Evolutionary conservation across 176 grass and related monocot genomes (phyloP).

Genomic region (Carex kokanica): DNA sequence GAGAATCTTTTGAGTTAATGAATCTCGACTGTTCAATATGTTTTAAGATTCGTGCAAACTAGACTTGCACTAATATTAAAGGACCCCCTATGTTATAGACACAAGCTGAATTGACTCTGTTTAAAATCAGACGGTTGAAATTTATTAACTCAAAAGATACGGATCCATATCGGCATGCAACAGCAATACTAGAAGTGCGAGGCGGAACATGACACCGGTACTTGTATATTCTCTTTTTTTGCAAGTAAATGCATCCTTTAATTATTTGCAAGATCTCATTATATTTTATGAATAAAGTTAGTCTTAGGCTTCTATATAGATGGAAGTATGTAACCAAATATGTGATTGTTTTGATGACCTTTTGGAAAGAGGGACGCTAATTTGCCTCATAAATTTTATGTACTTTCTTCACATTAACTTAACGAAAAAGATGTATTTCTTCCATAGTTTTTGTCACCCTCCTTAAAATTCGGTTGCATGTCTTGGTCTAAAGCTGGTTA

Average conservation of each 20-base stretch:
- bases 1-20: too few relatives aligned
- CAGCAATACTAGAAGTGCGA: too few relatives aligned
- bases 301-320: background rate
- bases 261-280: background rate
- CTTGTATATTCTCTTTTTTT: too few relatives aligned
- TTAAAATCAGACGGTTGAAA: too few relatives aligned
- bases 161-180: too few relatives aligned
- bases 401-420: background rate
- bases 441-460: background rate
- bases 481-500: background rate
- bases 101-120: too few relatives aligned
- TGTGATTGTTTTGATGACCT: background rate
- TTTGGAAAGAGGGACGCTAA: background rate
- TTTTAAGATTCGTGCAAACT: too few relatives aligned
- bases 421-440: background rate
- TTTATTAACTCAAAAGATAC: too few relatives aligned
- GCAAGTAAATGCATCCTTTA: background rate
- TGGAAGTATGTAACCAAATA: background rate
- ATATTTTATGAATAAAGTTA: background rate
- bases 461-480: background rate
- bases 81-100: too few relatives aligned
- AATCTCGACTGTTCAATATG: too few relatives aligned
- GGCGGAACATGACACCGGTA: too few relatives aligned
- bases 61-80: too few relatives aligned
- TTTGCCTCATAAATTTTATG: slow-evolving; percentile 7